Conservation (phyloP, 306 rosid species). For the Mucuna pruriens region DNA sequence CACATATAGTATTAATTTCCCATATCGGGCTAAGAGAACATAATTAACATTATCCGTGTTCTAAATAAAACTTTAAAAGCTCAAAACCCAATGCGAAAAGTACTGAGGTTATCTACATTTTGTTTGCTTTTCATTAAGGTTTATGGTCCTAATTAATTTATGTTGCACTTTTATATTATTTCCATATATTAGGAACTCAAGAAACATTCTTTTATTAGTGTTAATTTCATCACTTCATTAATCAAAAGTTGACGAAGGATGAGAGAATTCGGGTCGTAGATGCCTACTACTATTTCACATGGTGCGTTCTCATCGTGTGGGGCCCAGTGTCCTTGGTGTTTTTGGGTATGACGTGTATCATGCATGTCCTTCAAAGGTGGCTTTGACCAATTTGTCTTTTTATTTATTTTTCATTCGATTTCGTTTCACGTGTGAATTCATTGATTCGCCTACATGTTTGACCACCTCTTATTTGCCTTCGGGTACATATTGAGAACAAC, state of each 20-base stretch:
- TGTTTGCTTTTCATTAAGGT: conserved; percentile 18
- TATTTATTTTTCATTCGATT: conserved; percentile 1
- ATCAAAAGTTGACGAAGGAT: conserved; percentile 8
- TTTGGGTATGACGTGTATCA: conserved; percentile 26
- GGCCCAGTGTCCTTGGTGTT: conserved; percentile 9
- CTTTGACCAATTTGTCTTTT: conserved; percentile 33
- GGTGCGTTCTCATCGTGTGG: conserved; percentile 29
- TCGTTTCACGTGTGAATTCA: neutral
- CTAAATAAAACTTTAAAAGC: neutral
- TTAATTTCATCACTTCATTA: conserved; percentile 1
- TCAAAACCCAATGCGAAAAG: conserved; percentile 25
- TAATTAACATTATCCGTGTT: conserved; percentile 29
- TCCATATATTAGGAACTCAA: conserved; percentile 38
- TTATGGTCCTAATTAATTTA: conserved; percentile 2
- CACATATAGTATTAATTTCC: neutral
- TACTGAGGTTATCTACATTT: neutral
- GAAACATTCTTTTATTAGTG: conserved; percentile 32
- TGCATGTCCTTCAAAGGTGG: conserved; percentile 4
- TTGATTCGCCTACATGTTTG: conserved; percentile 52
- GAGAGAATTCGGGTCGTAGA: neutral
- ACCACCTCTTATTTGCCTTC: conserved; percentile 32
- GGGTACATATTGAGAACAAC: neutral
- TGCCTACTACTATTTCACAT: conserved; percentile 40
- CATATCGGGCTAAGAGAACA: neutral
- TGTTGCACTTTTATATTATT: conserved; percentile 13